phyloP scores from a whole-genome alignment of 163 green algal genomes.

The Volvox carteri region DNA sequence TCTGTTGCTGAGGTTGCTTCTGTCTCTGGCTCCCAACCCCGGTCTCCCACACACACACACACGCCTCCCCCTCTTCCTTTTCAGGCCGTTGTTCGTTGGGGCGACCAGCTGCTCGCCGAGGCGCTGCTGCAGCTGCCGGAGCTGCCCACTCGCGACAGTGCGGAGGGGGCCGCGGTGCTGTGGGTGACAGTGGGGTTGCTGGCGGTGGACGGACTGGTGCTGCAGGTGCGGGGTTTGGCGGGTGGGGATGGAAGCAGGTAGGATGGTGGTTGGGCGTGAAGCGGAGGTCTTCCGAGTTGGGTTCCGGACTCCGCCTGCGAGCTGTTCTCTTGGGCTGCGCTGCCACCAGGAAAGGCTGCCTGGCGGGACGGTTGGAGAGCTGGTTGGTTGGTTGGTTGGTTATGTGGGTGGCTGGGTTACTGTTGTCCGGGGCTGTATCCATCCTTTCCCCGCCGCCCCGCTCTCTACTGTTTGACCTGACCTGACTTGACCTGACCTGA shows the following conservation, averaged over 20 bases:
- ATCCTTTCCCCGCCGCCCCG: no score
- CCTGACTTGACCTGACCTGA: neutral
- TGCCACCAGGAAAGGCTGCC: no score
- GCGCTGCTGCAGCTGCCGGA: constrained; percentile 81
- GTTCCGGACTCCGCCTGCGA: no score
- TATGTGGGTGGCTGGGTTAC: no score
- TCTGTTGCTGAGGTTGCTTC: neutral
- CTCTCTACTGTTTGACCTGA: no score
- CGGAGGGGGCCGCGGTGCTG: constrained; percentile 66
- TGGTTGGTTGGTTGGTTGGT: no score
- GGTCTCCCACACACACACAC: neutral
- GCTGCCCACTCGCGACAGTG: constrained; percentile 58
- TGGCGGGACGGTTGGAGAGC: no score
- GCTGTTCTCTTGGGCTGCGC: no score
- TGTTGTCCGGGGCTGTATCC: no score
- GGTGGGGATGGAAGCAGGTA: neutral
- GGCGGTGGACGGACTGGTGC: constrained; percentile 78
- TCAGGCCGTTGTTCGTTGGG: constrained; percentile 62
- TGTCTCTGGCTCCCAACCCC: neutral
- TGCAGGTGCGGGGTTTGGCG: constrained; percentile 68
- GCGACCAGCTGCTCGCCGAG: constrained; percentile 63
- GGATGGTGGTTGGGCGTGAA: neutral
- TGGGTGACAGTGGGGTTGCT: constrained; percentile 91
- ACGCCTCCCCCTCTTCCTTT: neutral
- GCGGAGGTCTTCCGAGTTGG: no score